phyloP scores from a whole-genome alignment of 257 asterid genomes.

The Apocynum venetum region DNA sequence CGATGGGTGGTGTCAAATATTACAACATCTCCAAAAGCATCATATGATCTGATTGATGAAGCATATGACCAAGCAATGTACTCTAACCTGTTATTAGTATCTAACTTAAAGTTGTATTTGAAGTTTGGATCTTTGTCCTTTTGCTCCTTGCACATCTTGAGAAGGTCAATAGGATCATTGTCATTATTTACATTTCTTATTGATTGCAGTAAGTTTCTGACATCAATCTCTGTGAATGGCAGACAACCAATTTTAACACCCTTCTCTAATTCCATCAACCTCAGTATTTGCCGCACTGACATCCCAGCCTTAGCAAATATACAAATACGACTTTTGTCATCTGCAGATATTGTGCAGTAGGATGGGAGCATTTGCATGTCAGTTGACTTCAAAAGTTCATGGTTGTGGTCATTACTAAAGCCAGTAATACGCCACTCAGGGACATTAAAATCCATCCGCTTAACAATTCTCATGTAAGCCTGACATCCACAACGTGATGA shows the following conservation, averaged over 20 bases:
- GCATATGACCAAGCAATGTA: constrained; percentile 53
- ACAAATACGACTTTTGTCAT: constrained; percentile 53
- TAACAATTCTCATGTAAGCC: constrained; percentile 55
- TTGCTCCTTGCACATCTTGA: constrained; percentile 50
- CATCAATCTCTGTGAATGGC: constrained; percentile 57
- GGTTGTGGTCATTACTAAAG: constrained; percentile 51
- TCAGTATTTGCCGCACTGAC: constrained; percentile 56
- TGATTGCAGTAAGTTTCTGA: constrained; percentile 51
- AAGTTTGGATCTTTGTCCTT: constrained; percentile 50
- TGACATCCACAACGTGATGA: constrained; percentile 64
- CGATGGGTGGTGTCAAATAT: constrained; percentile 55
- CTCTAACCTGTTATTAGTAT: constrained; percentile 51
- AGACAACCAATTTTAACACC: constrained; percentile 56
- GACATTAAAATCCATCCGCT: constrained; percentile 42
- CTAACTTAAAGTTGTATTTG: constrained; percentile 41
- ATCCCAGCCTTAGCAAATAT: constrained; percentile 61
- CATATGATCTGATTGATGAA: constrained; percentile 42
- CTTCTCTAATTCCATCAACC: constrained; percentile 60
- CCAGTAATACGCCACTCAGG: constrained; percentile 63
- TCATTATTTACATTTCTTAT: constrained; percentile 47
- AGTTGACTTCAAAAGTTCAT: constrained; percentile 43
- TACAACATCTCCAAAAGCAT: constrained; percentile 51
- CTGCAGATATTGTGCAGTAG: constrained; percentile 43
- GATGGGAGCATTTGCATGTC: constrained; percentile 39
- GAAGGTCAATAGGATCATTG: constrained; percentile 48